Evolutionary conservation across 345 rosid genomes (phyloP).

Genomic region (Fremontodendron californicum): DNA sequence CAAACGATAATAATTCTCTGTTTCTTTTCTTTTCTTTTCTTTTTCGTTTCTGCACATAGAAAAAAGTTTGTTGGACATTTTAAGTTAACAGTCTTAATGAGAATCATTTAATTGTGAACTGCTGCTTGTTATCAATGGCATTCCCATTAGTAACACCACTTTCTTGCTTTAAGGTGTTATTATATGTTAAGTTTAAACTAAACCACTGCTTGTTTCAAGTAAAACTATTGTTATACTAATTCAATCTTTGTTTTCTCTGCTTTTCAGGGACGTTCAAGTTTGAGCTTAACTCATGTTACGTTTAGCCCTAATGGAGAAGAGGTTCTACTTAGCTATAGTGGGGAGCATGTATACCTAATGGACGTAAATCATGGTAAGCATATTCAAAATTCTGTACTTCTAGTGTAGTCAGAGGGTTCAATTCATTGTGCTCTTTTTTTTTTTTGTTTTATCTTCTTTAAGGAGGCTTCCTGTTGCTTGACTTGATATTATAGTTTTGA

Average conservation of each 20-base stretch:
- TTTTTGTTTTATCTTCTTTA: neutral
- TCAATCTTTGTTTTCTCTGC: slow-evolving; percentile 17
- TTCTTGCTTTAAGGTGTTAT: neutral
- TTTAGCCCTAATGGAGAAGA: slow-evolving; percentile 96
- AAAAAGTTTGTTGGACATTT: neutral
- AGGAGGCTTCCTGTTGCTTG: neutral
- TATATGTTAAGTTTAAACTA: neutral
- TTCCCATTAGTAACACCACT: neutral
- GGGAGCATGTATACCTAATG: slow-evolving; percentile 95
- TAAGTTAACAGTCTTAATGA: neutral
- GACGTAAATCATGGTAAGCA: slow-evolving; percentile 64
- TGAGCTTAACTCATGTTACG: slow-evolving; percentile 90
- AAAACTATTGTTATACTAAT: neutral
- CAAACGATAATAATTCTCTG: neutral
- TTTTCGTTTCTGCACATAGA: neutral
- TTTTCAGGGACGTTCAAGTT: slow-evolving; percentile 64
- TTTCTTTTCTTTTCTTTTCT: neutral
- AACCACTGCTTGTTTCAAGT: neutral
- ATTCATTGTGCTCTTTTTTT: neutral
- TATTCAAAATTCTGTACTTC: slow-evolving; percentile 16
- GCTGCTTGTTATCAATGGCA: neutral
- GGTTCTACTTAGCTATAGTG: slow-evolving; percentile 87
- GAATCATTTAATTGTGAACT: neutral
- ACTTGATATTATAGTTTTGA: neutral
- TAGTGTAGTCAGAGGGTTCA: neutral